Evolutionary conservation across 2,329 filamentous ascomycete genomes (phyloP).

Genomic region (Calonectria pauciramosa): DNA sequence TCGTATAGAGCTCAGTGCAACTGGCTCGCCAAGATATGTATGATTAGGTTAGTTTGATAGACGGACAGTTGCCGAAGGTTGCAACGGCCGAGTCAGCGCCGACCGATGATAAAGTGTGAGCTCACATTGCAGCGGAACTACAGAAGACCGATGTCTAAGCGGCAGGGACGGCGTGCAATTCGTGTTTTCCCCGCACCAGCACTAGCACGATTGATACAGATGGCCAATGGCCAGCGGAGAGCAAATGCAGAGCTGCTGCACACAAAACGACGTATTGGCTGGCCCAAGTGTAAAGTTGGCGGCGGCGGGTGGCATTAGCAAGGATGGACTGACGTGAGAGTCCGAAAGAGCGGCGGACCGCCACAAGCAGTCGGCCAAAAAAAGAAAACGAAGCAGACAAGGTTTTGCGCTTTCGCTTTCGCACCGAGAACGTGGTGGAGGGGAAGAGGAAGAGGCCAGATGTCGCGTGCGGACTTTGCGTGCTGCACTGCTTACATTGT

Average conservation of each 20-base stretch:
- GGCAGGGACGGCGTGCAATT: constrained; percentile 10
- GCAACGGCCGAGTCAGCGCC: not conserved
- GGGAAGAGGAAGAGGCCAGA: not conserved
- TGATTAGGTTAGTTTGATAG: constrained; percentile 4
- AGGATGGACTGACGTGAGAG: constrained; percentile 25
- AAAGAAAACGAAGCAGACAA: not conserved
- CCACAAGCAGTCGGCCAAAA: constrained; percentile 15
- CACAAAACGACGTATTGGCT: not conserved
- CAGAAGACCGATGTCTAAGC: not conserved
- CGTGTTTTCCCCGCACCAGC: constrained; percentile 22
- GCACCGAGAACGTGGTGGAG: not conserved
- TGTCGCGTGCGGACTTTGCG: not conserved
- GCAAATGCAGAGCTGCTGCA: constrained; percentile 1
- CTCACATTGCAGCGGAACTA: not conserved
- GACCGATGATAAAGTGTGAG: not conserved
- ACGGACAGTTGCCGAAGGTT: constrained; percentile 20
- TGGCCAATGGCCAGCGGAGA: not conserved
- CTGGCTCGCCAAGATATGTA: not conserved
- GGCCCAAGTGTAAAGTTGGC: not conserved
- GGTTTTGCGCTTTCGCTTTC: constrained; percentile 11
- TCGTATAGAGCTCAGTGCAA: not conserved
- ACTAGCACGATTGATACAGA: not conserved
- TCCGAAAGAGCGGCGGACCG: constrained; percentile 13
- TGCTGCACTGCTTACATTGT: not conserved
- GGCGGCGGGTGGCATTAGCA: constrained; percentile 4